Evolutionary conservation across 306 rosid species (phyloP), one percentile per base, ranked within the genome.

Genomic region (Styphnolobium japonicum): DNA sequence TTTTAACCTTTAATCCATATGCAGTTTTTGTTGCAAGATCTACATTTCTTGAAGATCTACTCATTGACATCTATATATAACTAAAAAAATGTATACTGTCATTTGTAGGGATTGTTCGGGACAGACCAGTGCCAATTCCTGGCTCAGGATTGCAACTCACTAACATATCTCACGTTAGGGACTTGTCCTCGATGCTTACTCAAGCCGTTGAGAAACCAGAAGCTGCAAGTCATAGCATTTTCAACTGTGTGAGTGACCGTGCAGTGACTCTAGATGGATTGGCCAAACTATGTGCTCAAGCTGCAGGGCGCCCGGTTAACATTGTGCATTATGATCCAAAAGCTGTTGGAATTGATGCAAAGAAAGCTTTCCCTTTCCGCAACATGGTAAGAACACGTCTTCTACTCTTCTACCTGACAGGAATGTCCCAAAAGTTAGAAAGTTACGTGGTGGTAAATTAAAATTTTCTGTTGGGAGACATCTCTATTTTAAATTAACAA

Each of bases 361-460:
- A 85, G 92, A 95, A 95, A 81, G 97, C 98, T 40, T 95, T 95
- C 86, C 98, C 98, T 58, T 95, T 92, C 85, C 92, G 98, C 46
- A 90, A 73, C 81, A 46, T 68, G 91, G 98, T 95, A 92, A 29
- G 5, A 25, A 75, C 75, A 43, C 62, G 11, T 37, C 37, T 56
- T 84, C 69, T 75, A 7, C n/a, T n/a, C n/a, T n/a, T n/a, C n/a
- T 49, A 6, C 11, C 22, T 68, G 39, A n/a, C 25, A 29, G 4
- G 29, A 7, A 56, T 18, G 16, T 33, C 43, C 43, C 42, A 37
- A 21, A 23, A 49, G 45, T 33, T 6, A 7, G 39, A 16, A 27
- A 45, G 16, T 14, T 45, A 11, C 10, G 1, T 10, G 15, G 52
- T 45, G 4, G 31, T 27, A 10, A 14, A 6, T 45, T 1, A 11